Percentiles rank a stretch among this genome's conserved stretches.
These are phyloP conservation scores for Krasilnikovozyma curviuscula DNA, from an alignment of 768 basidiomycete species.

Conservation along the genomic window DNA sequence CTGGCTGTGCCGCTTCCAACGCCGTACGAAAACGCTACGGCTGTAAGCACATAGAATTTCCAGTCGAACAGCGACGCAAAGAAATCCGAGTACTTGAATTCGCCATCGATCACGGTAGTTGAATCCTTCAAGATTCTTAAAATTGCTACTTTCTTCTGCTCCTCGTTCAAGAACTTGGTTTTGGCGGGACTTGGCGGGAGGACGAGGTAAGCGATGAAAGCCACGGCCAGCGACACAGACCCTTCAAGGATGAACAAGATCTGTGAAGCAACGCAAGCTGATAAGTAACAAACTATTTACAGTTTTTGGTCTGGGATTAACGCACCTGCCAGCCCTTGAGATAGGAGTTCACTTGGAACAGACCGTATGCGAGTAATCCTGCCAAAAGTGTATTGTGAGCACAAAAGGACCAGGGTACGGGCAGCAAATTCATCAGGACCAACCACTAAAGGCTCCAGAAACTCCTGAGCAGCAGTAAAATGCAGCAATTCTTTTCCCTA, in stretches of 20 bases:
- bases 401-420: too few species aligned
- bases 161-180: constrained; percentile 5
- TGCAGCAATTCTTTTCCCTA: constrained; percentile 35
- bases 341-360: constrained; percentile 34
- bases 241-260: constrained; percentile 30
- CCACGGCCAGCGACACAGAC: constrained; percentile 20
- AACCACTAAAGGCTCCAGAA: constrained; percentile 14
- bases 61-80: not conserved
- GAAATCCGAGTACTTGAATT: constrained; percentile 22
- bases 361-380: constrained; percentile 33
- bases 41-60: not conserved
- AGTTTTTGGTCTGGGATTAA: constrained; percentile 29
- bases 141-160: constrained; percentile 15
- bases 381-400: too few species aligned
- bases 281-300: too few species aligned
- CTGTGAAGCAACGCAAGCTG: too few species aligned
- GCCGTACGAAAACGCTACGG: constrained; percentile 17
- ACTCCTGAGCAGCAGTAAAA: constrained; percentile 27
- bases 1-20: constrained; percentile 38
- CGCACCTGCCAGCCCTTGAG: constrained; percentile 36
- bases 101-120: constrained; percentile 31
- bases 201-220: too few species aligned
- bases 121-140: constrained; percentile 33
- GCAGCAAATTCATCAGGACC: too few species aligned
- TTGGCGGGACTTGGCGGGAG: too few species aligned